Evolutionary conservation across 2,329 filamentous ascomycete species (phyloP), one percentile per base, ranked within the genome.

Genomic region (Xylaria hypoxylon): DNA sequence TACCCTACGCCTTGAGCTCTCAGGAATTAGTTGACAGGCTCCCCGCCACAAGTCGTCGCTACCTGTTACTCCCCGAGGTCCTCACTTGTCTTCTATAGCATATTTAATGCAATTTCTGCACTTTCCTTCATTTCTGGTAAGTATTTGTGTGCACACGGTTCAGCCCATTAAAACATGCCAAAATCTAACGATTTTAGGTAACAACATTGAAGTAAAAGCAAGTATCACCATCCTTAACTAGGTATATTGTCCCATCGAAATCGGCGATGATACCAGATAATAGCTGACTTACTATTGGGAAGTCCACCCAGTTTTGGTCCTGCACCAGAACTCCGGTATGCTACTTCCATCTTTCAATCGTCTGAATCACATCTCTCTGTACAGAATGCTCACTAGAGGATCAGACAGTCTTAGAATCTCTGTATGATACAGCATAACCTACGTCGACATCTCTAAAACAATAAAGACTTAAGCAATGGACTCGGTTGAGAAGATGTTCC

Each of bases 401-500:
- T n/a, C 8, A 28, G 5, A 28, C 15, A 15, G 5, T 8, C 13
- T 33, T 15, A 17, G 7, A 33, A 24, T 17, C 8, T 17, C 11
- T 17, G 5, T 3, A 11, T n/a, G 35, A 52, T 33, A 52, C 31
- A 10, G 40, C 19, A 19, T 31, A 17, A 7, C 35, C 33, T 28
- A 51, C 33, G 22, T 5, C 3, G 17, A 15, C 24, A 48, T 44
- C 7, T 5, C 2, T 17, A 15, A 44, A 26, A 24, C 2, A 52
- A 33, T 17, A 44, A 17, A 13, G 13, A 5, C 24, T 19, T 11
- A 17, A 22, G 13, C 4, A 33, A 58, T 55, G 44, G 59, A 61
- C 33, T 31, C 62, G 2, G 65, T 68, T 10, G 57, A 64, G n/a
- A 47, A 65, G 31, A n/a, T 68, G n/a, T 68, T 64, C 31, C 17